Base-by-base conservation (phyloP, 139 green algal species). In the Yamagishiella unicocca region DNA sequence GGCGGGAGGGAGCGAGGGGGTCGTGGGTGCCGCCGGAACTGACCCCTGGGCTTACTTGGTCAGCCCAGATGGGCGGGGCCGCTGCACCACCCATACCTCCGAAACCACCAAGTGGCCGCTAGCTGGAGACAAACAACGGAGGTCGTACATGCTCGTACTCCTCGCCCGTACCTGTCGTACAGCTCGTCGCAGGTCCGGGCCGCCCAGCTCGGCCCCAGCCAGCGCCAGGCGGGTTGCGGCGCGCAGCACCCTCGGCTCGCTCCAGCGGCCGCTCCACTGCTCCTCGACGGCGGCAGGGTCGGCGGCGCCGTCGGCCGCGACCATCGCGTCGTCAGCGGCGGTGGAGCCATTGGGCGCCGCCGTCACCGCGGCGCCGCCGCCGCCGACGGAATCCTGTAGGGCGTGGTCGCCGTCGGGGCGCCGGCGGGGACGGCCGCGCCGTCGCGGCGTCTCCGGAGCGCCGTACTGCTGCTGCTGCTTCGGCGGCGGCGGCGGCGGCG, bases 181-280 rank as follows among this genome's bases (percentile, higher is more conserved):
- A 5, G 62, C 80, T 22, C 80, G 64, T 64, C 43, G n/a, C 10
- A 86, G n/a, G 21, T 46, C 45, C 4, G 80, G 64, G 0, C 80
- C 80, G 8, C 80, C 80, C 62, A 67, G 64, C 62, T 77, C 61
- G 22, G 80, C 80, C 24, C 80, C 80, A 42, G 64, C 80, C 64
- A 86, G n/a, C 42, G 80, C 80, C 80, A 86, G 61, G 1, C 80
- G 80, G 27, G 62, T 77, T 10, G 80, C 80, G n/a, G 80, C 80
- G 0, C 80, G 80, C 43, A 86, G 80, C 43, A 86, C 43, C 4
- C 80, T 62, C 67, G 67, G 35, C 50, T 82, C 74, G 33, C 46
- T 40, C 58, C 50, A 66, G 37, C 33, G 54, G 3, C 53, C 55
- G 80, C 19, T 33, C 61, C 67, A 85, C 58, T 79, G 79, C 73